phyloP scores from a whole-genome alignment of 2,329 filamentous ascomycete genomes.

The Pezicula neosporulosa region DNA sequence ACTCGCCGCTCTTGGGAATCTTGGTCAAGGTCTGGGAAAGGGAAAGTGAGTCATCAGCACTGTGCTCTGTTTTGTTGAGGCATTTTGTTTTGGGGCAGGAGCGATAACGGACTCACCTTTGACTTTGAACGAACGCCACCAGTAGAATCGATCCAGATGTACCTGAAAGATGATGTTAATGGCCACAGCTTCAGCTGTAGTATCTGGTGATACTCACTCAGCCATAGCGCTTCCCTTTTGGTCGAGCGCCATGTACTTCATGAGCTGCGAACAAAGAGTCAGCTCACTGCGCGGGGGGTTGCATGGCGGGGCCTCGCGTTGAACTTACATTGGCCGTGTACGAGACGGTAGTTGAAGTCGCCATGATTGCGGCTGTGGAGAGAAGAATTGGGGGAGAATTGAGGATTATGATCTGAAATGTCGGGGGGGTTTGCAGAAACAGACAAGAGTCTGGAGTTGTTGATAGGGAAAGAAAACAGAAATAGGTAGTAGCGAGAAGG shows the following conservation, averaged over 20 bases:
- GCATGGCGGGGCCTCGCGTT: conserved; percentile 1
- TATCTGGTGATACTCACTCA: conserved; percentile 94
- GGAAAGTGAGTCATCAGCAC: conserved; percentile 17
- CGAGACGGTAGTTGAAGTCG: conserved; percentile 27
- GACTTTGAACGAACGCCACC: conserved; percentile 91
- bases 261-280: conserved; percentile 54
- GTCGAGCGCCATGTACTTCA: conserved; percentile 88
- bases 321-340: conserved; percentile 37
- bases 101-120: conserved; percentile 62
- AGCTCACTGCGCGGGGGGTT: conserved; percentile 7
- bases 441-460: too few relatives aligned
- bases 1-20: conserved; percentile 40
- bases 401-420: background rate
- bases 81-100: conserved; percentile 10
- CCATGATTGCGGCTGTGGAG: conserved; percentile 22
- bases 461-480: too few relatives aligned
- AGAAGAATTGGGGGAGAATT: background rate
- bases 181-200: conserved; percentile 62
- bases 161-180: conserved; percentile 34
- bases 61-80: too few relatives aligned
- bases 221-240: conserved; percentile 88
- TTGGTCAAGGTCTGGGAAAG: conserved; percentile 56
- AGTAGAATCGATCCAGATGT: conserved; percentile 88
- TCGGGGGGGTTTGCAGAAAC: background rate
- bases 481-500: too few relatives aligned